Percentiles rank a stretch among this genome's conserved stretches.
Conservation (phyloP, 2,329 filamentous ascomycete genomes). For the Trichoderma oligosporum region DNA sequence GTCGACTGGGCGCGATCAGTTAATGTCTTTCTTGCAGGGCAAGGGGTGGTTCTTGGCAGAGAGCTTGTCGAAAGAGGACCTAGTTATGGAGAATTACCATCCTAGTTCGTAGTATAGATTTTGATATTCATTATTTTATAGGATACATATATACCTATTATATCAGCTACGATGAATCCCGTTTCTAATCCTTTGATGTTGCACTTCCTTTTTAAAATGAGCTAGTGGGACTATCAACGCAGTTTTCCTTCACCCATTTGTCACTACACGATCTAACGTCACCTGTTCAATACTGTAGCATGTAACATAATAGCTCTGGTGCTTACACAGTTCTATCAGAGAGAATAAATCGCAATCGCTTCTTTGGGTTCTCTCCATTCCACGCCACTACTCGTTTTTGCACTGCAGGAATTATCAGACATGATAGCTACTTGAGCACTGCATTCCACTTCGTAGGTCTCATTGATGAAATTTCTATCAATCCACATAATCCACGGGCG, state of each 20-base stretch:
- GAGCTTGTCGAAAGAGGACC: slow-evolving; percentile 3
- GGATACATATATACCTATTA: background rate
- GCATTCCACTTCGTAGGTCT: background rate
- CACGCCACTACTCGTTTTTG: background rate
- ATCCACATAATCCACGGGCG: background rate
- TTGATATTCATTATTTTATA: background rate
- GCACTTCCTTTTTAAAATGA: too few species aligned
- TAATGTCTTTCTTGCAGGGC: background rate
- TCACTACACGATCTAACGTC: too few species aligned
- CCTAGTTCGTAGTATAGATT: background rate
- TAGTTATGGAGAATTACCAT: slow-evolving; percentile 9
- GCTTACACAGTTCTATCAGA: background rate
- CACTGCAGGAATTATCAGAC: background rate
- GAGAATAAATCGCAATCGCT: background rate
- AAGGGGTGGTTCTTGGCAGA: slow-evolving; percentile 9
- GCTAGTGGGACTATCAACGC: too few species aligned
- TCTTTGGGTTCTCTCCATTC: background rate
- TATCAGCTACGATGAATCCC: too few species aligned
- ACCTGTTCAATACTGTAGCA: too few species aligned
- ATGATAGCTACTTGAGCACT: background rate
- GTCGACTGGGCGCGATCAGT: background rate
- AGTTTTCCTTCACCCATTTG: too few species aligned
- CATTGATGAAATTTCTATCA: background rate
- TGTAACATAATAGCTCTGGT: background rate
- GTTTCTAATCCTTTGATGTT: too few species aligned